phyloP scores from a whole-genome alignment of 164 flowering plant genomes.

The Saururus chinensis region DNA sequence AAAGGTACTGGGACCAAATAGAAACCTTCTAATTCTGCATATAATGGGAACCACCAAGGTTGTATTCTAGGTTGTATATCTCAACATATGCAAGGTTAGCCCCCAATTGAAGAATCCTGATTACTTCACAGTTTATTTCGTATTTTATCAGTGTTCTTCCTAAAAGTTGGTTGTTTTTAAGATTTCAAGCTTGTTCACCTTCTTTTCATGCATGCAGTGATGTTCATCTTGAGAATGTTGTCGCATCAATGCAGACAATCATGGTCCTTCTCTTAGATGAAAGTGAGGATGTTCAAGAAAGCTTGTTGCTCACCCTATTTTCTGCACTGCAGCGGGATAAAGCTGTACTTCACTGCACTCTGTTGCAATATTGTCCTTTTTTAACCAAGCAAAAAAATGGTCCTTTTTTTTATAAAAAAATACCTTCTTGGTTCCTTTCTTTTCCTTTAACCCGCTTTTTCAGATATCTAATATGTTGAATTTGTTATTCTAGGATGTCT shows the following conservation, averaged over 20 bases:
- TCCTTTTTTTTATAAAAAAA: not conserved
- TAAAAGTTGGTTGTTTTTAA: not conserved
- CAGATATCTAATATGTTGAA: slow-evolving; percentile 15
- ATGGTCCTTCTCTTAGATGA: slow-evolving; percentile 91
- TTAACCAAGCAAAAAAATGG: too few species aligned
- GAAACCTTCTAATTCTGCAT: too few species aligned
- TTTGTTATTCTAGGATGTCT: slow-evolving; percentile 40
- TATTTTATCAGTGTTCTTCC: not conserved
- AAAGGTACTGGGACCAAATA: too few species aligned
- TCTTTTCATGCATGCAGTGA: slow-evolving; percentile 48
- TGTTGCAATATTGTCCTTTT: not conserved
- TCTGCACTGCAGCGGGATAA: slow-evolving; percentile 64
- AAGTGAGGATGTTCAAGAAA: slow-evolving; percentile 83
- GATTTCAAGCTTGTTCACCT: slow-evolving; percentile 4
- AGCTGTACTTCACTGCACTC: slow-evolving; percentile 37
- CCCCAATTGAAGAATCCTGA: too few species aligned
- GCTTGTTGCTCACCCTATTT: slow-evolving; percentile 45
- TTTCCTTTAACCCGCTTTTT: slow-evolving; percentile 2
- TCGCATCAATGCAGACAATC: slow-evolving; percentile 77
- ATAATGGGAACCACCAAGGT: too few species aligned
- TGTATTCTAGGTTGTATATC: too few species aligned
- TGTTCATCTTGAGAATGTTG: slow-evolving; percentile 73
- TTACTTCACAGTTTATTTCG: not conserved
- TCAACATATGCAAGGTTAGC: too few species aligned
- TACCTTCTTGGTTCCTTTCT: slow-evolving; percentile 6